Percentiles rank a stretch among this genome's conserved stretches.
Conservation (phyloP, 306 rosid genomes). For the Bauhinia variegata region DNA sequence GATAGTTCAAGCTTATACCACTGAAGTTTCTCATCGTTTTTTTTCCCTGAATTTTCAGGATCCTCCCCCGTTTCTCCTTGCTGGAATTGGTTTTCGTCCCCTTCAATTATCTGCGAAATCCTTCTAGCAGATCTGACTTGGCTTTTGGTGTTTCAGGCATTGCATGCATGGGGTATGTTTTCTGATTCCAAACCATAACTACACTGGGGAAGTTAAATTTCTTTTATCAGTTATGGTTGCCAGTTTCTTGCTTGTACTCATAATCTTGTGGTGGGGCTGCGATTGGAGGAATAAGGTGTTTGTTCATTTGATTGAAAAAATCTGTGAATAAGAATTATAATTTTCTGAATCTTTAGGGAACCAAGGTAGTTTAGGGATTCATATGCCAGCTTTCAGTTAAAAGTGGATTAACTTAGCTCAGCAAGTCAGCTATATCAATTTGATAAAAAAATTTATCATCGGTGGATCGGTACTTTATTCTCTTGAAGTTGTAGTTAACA, state of each 20-base stretch:
- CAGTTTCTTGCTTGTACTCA: conserved; percentile 1
- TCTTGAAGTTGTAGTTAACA: neutral
- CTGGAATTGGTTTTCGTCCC: conserved; percentile 30
- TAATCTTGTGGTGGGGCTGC: conserved; percentile 16
- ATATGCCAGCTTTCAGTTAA: conserved; percentile 17
- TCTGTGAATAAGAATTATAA: neutral
- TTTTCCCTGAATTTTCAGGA: conserved; percentile 34
- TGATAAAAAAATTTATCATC: neutral
- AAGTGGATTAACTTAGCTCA: neutral
- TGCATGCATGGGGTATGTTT: conserved; percentile 63
- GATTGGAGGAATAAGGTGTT: conserved; percentile 24
- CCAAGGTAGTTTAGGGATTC: conserved; percentile 14
- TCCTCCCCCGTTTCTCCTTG: conserved; percentile 20
- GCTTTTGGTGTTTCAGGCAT: conserved; percentile 33
- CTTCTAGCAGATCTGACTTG: conserved; percentile 36
- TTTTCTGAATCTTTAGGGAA: neutral
- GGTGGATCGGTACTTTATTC: neutral
- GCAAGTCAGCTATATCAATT: neutral
- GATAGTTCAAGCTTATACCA: neutral
- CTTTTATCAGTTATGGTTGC: conserved; percentile 31
- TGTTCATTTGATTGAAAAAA: neutral
- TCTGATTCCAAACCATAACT: conserved; percentile 37
- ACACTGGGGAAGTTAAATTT: conserved; percentile 5
- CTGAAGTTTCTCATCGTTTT: conserved; percentile 8
- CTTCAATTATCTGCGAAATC: conserved; percentile 32